phyloP scores from a whole-genome alignment of 345 rosid species.

The Acer campestre region DNA sequence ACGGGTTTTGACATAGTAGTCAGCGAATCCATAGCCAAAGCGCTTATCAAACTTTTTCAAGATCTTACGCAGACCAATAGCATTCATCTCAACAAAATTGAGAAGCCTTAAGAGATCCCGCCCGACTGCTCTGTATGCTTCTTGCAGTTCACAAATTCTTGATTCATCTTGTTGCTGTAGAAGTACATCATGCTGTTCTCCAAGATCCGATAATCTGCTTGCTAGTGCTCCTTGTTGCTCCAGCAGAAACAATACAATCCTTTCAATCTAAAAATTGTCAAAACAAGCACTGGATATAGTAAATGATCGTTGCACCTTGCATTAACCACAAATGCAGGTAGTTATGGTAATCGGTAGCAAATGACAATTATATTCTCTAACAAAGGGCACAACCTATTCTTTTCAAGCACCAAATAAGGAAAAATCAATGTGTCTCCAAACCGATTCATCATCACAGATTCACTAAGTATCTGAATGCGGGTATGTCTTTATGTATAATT shows the following conservation, averaged over 20 bases:
- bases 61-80: conserved; percentile 72
- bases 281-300: conserved; percentile 14
- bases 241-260: conserved; percentile 57
- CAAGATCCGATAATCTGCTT: conserved; percentile 43
- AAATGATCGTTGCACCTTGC: background rate
- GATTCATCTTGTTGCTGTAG: conserved; percentile 43
- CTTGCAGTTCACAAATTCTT: conserved; percentile 47
- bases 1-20: conserved; percentile 82
- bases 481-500: background rate
- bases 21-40: conserved; percentile 69
- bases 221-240: conserved; percentile 66
- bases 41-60: conserved; percentile 84
- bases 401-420: background rate
- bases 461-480: background rate
- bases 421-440: background rate
- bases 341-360: background rate
- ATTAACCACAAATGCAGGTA: background rate
- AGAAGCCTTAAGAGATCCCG: conserved; percentile 65
- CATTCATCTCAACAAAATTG: conserved; percentile 71
- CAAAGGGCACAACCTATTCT: background rate
- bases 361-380: no score
- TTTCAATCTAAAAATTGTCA: conserved; percentile 50
- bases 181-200: conserved; percentile 52
- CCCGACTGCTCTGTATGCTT: conserved; percentile 60
- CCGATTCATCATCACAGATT: background rate